Evolutionary conservation across 2,329 filamentous ascomycete genomes (phyloP).

Genomic region (Rhinocladiella mackenziei): DNA sequence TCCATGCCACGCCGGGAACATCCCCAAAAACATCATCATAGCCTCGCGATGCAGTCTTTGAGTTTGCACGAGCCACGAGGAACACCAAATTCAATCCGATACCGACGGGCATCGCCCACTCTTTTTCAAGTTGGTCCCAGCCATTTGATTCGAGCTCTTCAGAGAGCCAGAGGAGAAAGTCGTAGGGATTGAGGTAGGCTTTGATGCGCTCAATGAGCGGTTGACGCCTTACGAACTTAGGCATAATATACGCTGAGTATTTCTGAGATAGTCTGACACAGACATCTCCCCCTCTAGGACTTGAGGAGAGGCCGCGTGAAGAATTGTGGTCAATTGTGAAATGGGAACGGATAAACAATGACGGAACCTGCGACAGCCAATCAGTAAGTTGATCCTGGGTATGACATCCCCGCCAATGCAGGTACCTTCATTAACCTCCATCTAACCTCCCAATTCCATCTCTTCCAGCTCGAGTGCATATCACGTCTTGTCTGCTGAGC

Average conservation of each 20-base stretch:
- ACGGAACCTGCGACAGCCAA: constrained; percentile 9
- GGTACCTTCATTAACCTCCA: no score
- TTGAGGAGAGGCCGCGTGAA: neutral
- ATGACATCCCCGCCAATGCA: no score
- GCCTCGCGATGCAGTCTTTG: constrained; percentile 49
- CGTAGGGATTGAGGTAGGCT: constrained; percentile 76
- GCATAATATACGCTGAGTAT: constrained; percentile 48
- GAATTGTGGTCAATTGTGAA: constrained; percentile 1
- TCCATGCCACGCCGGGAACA: constrained; percentile 58
- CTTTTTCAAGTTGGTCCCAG: constrained; percentile 73
- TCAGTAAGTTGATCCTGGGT: no score
- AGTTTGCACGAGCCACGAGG: constrained; percentile 77
- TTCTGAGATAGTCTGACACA: constrained; percentile 74
- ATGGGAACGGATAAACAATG: constrained; percentile 14
- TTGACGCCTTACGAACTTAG: constrained; percentile 75
- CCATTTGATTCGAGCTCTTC: constrained; percentile 90
- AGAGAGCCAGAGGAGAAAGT: constrained; percentile 84
- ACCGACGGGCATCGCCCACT: constrained; percentile 71
- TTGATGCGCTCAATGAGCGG: constrained; percentile 77
- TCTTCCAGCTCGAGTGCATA: no score
- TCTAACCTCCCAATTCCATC: no score
- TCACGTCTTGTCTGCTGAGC: no score
- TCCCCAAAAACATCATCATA: constrained; percentile 85
- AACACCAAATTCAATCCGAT: constrained; percentile 73
- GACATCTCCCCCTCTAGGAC: constrained; percentile 34